Evolutionary conservation across 1,139 yeast species (phyloP), one percentile per base, ranked within the genome.

Genomic region (Hyphopichia fennica): DNA sequence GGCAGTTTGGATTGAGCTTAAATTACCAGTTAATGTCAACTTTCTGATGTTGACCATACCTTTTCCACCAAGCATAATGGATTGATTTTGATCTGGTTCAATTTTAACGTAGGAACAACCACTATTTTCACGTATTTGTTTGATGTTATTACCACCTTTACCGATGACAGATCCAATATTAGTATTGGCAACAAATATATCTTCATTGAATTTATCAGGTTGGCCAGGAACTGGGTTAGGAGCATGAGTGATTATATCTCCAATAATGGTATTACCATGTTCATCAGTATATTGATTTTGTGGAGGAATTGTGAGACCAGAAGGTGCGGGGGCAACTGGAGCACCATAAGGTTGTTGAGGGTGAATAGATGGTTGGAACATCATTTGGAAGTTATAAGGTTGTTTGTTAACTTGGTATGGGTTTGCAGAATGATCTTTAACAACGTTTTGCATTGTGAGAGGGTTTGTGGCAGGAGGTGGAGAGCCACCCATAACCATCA

Each of bases 101-200:
- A 89, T 84, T 51, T 82, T 80, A 20, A 89, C 88, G 44, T 84
- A 82, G 33, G 89, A 78, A 39, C 79, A 74, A 2, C 95, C 93
- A 35, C 93, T 82, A 38, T 81, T 73, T 48, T 83, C 85, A 51
- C 95, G 78, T 37, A 89, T 84, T 48, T 86, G 89, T 56, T 84
- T 87, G 45, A 89, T 85, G 54, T 84, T 87, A 55, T 83, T 81
- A 20, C 96, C 96, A 32, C 89, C 89, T 63, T 84, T 87, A 7
- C 96, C 96, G 50, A 89, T 89, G 17, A 89, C 85, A 31, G 88
- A 81, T 0, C 96, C 96, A 38, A 88, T 91, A 61, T 75, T 84
- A 37, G 79, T 77, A 56, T 86, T 85, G 31, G 95, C 91, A 36
- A 89, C 89, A 51, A 68, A 83, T 3, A 88, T 69, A 47, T 86